Evolutionary conservation across 345 rosid genomes (phyloP).

Genomic region (Abelmoschus esculentus): DNA sequence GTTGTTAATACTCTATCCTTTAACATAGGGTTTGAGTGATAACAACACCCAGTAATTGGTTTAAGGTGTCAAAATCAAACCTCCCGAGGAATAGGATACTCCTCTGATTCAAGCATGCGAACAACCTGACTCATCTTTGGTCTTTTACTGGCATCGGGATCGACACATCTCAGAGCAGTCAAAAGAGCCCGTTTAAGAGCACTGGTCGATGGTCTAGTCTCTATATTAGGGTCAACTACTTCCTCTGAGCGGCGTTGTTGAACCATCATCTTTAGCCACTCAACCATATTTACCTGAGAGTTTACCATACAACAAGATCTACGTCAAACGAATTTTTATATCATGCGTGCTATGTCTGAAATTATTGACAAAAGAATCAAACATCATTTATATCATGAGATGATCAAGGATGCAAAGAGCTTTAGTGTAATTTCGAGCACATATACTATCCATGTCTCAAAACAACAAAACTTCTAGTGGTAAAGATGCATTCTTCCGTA

Average conservation of each 20-base stretch:
- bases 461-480: too few relatives aligned
- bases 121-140: constrained; percentile 97
- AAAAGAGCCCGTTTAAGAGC: constrained; percentile 83
- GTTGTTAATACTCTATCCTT: not conserved
- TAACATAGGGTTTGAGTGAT: too few relatives aligned
- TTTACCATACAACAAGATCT: constrained; percentile 13
- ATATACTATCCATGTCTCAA: too few relatives aligned
- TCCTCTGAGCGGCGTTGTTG: constrained; percentile 73
- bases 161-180: constrained; percentile 91
- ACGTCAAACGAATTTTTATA: not conserved
- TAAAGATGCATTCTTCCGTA: constrained; percentile 14
- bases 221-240: constrained; percentile 75
- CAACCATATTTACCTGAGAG: constrained; percentile 82
- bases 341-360: not conserved
- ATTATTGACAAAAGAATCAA: not conserved
- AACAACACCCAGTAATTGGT: not conserved
- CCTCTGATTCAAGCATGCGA: constrained; percentile 93
- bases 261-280: constrained; percentile 96
- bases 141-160: constrained; percentile 89
- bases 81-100: constrained; percentile 79
- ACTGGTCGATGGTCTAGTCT: constrained; percentile 68
- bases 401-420: too few relatives aligned
- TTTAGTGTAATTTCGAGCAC: too few relatives aligned
- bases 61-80: constrained; percentile 26
- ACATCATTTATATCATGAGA: not conserved